These are phyloP conservation scores for Pseudogymnoascus sp. DNA, from an alignment of 2,329 filamentous ascomycete genomes.

Conservation along the genomic window DNA sequence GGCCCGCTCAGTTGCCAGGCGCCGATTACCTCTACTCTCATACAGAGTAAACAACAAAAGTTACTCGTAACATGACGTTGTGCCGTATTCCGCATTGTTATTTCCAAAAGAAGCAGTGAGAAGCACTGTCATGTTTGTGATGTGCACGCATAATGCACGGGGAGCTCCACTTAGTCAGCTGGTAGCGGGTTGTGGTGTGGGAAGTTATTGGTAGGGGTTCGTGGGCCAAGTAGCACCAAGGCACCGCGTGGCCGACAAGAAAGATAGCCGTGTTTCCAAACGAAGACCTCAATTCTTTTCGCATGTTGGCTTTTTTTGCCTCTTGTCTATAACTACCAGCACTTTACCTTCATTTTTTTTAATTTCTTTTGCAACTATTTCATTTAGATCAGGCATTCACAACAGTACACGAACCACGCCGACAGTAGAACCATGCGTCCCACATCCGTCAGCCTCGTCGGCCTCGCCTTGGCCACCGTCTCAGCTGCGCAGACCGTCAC, in stretches of 20 bases:
- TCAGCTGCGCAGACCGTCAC: constrained; percentile 19
- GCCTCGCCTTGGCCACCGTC: constrained; percentile 21
- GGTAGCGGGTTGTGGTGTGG: neutral
- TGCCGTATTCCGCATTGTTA: neutral
- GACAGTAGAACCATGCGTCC: constrained; percentile 20
- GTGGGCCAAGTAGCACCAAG: constrained; percentile 1
- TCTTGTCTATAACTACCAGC: neutral
- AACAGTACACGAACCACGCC: neutral
- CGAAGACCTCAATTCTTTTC: constrained; percentile 6
- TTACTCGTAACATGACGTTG: neutral
- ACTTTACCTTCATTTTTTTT: neutral
- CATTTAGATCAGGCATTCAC: constrained; percentile 1
- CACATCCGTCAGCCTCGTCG: constrained; percentile 18
- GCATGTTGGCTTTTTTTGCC: neutral
- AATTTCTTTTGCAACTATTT: neutral
- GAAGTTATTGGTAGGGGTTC: constrained; percentile 7
- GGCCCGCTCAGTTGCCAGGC: neutral
- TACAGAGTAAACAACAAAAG: neutral
- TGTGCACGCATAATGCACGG: neutral
- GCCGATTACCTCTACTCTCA: neutral
- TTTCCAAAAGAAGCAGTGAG: constrained; percentile 1
- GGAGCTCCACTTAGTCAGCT: neutral
- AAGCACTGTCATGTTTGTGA: constrained; percentile 7
- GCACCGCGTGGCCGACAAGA: constrained; percentile 7
- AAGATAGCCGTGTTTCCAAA: neutral